These are phyloP conservation scores for Juncus effusus DNA, from an alignment of 176 grass and related monocot species.

Conservation along the genomic window DNA sequence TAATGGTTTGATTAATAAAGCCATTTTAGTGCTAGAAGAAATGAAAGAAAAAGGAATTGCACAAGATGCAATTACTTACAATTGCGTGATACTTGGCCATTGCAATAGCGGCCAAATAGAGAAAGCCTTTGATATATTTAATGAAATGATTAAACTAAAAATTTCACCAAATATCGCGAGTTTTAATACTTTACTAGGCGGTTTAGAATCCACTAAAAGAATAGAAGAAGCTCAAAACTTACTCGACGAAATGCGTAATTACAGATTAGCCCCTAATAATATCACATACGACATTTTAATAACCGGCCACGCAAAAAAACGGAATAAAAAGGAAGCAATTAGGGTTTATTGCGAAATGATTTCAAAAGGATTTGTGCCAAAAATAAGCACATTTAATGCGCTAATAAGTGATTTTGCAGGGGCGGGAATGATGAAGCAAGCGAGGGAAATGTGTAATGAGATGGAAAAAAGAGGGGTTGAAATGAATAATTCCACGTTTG, in stretches of 20 bases:
- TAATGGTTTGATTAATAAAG: slow-evolving; percentile 67
- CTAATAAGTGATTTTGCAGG: slow-evolving; percentile 66
- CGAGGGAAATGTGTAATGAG: slow-evolving; percentile 71
- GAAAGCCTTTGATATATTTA: slow-evolving; percentile 61
- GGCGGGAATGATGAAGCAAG: slow-evolving; percentile 88
- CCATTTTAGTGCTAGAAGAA: slow-evolving; percentile 53
- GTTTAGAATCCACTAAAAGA: slow-evolving; percentile 60
- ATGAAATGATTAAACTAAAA: slow-evolving; percentile 56
- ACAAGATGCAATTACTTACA: slow-evolving; percentile 66
- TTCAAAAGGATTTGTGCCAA: slow-evolving; percentile 73
- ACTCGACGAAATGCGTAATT: slow-evolving; percentile 64
- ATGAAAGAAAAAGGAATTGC: slow-evolving; percentile 62
- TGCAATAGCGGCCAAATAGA: slow-evolving; percentile 63
- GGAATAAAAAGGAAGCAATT: slow-evolving; percentile 61
- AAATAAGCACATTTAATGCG: slow-evolving; percentile 87
- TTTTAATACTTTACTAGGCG: slow-evolving; percentile 79
- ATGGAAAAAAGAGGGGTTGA: slow-evolving; percentile 65
- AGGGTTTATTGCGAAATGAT: slow-evolving; percentile 90
- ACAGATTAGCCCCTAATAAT: slow-evolving; percentile 42
- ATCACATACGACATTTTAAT: slow-evolving; percentile 89
- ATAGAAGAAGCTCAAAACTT: slow-evolving; percentile 57
- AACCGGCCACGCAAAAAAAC: slow-evolving; percentile 65
- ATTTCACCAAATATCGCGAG: slow-evolving; percentile 63
- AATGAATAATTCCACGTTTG: slow-evolving; percentile 63
- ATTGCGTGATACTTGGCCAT: slow-evolving; percentile 82